phyloP scores from a whole-genome alignment of 1,284 basidiomycete species.

The Spongiforma sp. region DNA sequence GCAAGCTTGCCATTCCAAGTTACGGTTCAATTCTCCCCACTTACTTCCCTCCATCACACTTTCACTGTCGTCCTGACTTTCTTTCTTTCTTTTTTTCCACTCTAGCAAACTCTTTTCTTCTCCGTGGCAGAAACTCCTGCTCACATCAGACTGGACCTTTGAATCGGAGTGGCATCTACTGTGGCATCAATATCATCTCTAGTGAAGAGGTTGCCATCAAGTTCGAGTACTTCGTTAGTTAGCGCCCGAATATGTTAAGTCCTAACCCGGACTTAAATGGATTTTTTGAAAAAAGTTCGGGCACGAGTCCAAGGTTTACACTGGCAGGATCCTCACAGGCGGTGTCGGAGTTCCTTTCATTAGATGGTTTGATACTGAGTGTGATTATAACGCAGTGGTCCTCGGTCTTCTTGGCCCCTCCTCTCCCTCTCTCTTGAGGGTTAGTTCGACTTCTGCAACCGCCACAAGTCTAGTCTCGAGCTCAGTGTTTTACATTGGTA shows the following conservation, averaged over 20 bases:
- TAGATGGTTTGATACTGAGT: conserved; percentile 98
- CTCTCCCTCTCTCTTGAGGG: conserved; percentile 99
- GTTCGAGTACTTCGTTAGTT: conserved; percentile 99
- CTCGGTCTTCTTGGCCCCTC: conserved; percentile 96
- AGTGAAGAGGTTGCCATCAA: conserved; percentile 99
- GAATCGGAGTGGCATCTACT: conserved; percentile 99
- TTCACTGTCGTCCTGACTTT: conserved; percentile 15
- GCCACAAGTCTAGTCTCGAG: conserved; percentile 98
- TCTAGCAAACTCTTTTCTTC: conserved; percentile 22
- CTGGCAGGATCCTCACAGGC: conserved; percentile 96
- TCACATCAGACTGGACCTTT: conserved; percentile 88
- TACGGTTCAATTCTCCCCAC: too few species aligned
- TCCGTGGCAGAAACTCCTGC: conserved; percentile 72
- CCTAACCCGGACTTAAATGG: too few species aligned
- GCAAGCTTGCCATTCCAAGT: too few species aligned
- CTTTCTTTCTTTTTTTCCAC: conserved; percentile 16
- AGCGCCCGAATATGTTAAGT: too few species aligned
- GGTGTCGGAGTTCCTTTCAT: conserved; percentile 99
- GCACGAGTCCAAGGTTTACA: conserved; percentile 97
- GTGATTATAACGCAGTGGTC: conserved; percentile 99
- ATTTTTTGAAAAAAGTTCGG: too few species aligned
- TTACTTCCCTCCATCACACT: conserved; percentile 17
- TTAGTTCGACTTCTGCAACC: conserved; percentile 99
- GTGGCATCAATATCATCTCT: conserved; percentile 99
- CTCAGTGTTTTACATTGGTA: conserved; percentile 93